Conservation (phyloP, 371 early-diverging fungal genomes). For the Amoeboaphelidium protococcarum region DNA sequence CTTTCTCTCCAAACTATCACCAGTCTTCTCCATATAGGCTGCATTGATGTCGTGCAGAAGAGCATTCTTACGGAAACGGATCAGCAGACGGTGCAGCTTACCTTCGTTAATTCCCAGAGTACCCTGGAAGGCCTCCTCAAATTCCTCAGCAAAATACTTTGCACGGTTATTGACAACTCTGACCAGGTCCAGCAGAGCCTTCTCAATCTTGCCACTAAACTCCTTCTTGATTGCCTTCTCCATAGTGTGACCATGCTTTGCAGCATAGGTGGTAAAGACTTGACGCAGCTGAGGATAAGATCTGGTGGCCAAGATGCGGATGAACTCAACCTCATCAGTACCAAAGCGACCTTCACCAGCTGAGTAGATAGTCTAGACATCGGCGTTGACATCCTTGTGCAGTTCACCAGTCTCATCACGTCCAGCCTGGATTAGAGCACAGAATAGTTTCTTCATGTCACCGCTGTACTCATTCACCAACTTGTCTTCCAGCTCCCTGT, state of each 20-base stretch:
- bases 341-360: constrained; percentile 20
- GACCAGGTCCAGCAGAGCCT: constrained; percentile 11
- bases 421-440: neutral
- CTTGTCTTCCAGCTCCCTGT: neutral
- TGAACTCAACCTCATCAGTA: constrained; percentile 15
- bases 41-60: constrained; percentile 17
- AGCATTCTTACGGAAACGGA: constrained; percentile 15
- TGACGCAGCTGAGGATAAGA: constrained; percentile 14
- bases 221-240: constrained; percentile 19
- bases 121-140: constrained; percentile 23
- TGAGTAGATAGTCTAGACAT: constrained; percentile 18
- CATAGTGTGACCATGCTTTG: constrained; percentile 13
- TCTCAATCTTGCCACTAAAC: constrained; percentile 18
- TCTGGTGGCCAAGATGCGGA: constrained; percentile 8
- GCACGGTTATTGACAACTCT: constrained; percentile 11
- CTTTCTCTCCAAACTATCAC: constrained; percentile 12
- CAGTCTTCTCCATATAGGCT: constrained; percentile 13
- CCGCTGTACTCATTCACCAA: neutral
- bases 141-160: constrained; percentile 14
- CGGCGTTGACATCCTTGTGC: constrained; percentile 7
- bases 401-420: constrained; percentile 6
- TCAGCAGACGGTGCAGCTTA: constrained; percentile 15
- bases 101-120: constrained; percentile 19
- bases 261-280: constrained; percentile 14
- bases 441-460: neutral